These are phyloP conservation scores for Ambrosiella beaveri DNA, from an alignment of 2,329 filamentous ascomycete genomes.

Conservation along the genomic window DNA sequence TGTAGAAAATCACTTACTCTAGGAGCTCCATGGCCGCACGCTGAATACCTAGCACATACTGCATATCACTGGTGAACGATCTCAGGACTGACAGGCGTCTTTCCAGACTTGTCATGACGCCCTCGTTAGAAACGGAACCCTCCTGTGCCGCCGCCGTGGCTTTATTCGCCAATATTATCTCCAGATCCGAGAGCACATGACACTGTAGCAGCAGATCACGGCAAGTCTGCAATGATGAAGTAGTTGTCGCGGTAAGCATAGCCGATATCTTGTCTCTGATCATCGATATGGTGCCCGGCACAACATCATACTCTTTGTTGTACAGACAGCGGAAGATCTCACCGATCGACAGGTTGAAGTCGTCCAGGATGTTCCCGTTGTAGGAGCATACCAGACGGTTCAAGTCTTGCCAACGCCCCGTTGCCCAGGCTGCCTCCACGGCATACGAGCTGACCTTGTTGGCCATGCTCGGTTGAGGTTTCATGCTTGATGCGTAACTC, in stretches of 20 bases:
- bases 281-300: conserved; percentile 32
- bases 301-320: conserved; percentile 34
- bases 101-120: conserved; percentile 39
- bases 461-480: conserved; percentile 31
- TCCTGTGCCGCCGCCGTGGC: background rate
- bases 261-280: conserved; percentile 55
- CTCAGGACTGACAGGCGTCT: conserved; percentile 78
- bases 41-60: conserved; percentile 74
- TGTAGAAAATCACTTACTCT: conserved; percentile 28
- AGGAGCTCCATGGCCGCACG: conserved; percentile 74
- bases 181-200: conserved; percentile 75
- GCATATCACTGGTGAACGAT: conserved; percentile 80
- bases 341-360: conserved; percentile 75
- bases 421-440: conserved; percentile 83
- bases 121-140: conserved; percentile 1
- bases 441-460: conserved; percentile 63
- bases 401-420: conserved; percentile 62
- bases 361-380: conserved; percentile 31
- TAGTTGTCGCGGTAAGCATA: conserved; percentile 58
- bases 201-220: conserved; percentile 74
- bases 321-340: conserved; percentile 35
- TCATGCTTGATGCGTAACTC: conserved; percentile 69
- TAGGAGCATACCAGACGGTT: conserved; percentile 45
- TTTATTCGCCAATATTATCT: conserved; percentile 43
- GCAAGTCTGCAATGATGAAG: conserved; percentile 64